Conservation (phyloP, 495 filamentous ascomycete species). For the Aspergillus coremiiformis region DNA sequence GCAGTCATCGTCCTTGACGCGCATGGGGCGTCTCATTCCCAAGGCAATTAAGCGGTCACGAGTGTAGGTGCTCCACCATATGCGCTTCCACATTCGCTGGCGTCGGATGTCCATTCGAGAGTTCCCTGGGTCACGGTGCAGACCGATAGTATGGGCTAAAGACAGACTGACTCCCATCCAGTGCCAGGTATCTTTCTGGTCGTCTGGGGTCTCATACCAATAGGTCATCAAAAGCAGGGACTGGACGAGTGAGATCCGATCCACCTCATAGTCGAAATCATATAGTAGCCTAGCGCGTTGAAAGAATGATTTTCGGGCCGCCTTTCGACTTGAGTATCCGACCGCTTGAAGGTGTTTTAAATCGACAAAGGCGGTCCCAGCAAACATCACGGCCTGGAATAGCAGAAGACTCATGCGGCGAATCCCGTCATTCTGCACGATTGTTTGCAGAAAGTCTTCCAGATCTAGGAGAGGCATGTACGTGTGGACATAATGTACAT, state of each 20-base stretch:
- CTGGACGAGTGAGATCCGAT: constrained; percentile 77
- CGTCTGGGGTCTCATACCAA: constrained; percentile 85
- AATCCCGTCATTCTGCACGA: constrained; percentile 57
- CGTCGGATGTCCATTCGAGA: constrained; percentile 62
- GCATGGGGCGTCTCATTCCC: constrained; percentile 81
- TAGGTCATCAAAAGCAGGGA: constrained; percentile 79
- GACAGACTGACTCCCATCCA: constrained; percentile 88
- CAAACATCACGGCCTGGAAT: constrained; percentile 79
- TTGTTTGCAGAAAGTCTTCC: constrained; percentile 60
- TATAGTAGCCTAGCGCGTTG: constrained; percentile 69
- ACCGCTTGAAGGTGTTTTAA: constrained; percentile 58
- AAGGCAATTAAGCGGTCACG: constrained; percentile 80
- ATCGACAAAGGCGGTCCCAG: constrained; percentile 69
- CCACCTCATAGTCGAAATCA: constrained; percentile 79
- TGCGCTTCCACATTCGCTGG: constrained; percentile 76
- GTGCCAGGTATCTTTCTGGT: constrained; percentile 86
- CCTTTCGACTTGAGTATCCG: constrained; percentile 62
- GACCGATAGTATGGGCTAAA: constrained; percentile 72
- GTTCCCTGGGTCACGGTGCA: constrained; percentile 72
- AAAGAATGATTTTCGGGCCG: constrained; percentile 72
- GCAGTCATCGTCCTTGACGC: constrained; percentile 84
- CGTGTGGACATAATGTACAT: constrained; percentile 78
- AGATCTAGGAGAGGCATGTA: constrained; percentile 84
- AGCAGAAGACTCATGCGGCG: constrained; percentile 69
- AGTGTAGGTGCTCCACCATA: constrained; percentile 95